Evolutionary conservation across 345 rosid genomes (phyloP), one percentile per base, ranked within the genome.

Genomic region (Laguncularia racemosa): DNA sequence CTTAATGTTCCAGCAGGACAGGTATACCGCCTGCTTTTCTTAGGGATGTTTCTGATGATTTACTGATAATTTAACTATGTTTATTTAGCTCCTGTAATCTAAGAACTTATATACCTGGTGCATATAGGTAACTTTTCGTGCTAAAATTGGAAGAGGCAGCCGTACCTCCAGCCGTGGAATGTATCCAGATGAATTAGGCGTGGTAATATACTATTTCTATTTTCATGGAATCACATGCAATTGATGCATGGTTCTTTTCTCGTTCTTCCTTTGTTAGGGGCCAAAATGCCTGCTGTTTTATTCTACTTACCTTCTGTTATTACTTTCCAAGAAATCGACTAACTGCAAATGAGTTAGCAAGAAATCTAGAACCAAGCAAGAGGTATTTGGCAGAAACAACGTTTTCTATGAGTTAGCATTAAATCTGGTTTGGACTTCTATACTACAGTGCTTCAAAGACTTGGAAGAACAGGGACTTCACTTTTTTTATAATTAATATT

Each of bases 1-100:
- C 95, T 91, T 48, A 92, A 92, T 71, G 91, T 89, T 67, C 97
- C 98, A 14, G 95, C 98, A 63, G 97, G 97, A 63, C 80, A 92
- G 98, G 98, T 92, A 64, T 62, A 52, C 66, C 60, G 55, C 48
- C 26, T 53, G 20, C 38, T 44, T 2, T 43, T 43, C 62, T 58
- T 38, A 23, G 21, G 51, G 16, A 26, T 40, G 48, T 38, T 57
- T 57, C 56, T 47, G 54, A n/a, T 8, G 16, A 12, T 21, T 13
- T 13, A 9, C 18, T 57, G 16, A 18, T 59, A 17, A 14, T 38
- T 6, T 33, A 4, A 9, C 9, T 48, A 8, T 33, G 14, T 60
- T 52, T 69, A 38, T 23, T 65, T 13, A 14, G 71, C 45, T 1
- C 9, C 7, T 38, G 23, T 51, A 48, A 20, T 16, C n/a, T 16